Percentiles rank a stretch among this genome's conserved stretches.
Conservation (phyloP, 75 land plant species). For the Larix kaempferi region DNA sequence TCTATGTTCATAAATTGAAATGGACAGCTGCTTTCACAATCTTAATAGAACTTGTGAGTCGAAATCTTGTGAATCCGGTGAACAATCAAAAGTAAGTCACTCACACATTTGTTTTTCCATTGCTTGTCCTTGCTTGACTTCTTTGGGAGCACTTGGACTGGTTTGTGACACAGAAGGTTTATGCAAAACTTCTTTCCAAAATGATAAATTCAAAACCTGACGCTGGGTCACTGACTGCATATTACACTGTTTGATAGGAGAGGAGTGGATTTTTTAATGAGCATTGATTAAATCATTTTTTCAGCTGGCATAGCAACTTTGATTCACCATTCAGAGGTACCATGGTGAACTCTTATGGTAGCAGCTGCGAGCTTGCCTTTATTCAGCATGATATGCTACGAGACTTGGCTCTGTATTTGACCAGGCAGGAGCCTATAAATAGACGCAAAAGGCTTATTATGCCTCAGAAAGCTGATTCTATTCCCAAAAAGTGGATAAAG, state of each 20-base stretch:
- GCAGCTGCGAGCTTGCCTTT: conserved; percentile 36
- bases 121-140: too few species aligned
- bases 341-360: not conserved
- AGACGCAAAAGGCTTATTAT: conserved; percentile 41
- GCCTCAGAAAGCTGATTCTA: conserved; percentile 33
- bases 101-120: too few species aligned
- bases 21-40: conserved; percentile 47
- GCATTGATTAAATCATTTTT: too few species aligned
- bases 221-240: too few species aligned
- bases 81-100: conserved; percentile 23
- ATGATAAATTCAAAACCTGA: too few species aligned
- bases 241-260: too few species aligned
- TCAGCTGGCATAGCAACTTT: not conserved
- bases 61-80: conserved; percentile 46
- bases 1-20: conserved; percentile 43
- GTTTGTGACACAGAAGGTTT: too few species aligned
- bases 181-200: too few species aligned
- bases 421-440: conserved; percentile 11
- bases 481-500: conserved; percentile 50
- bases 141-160: too few species aligned
- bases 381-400: conserved; percentile 60
- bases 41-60: conserved; percentile 47
- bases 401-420: conserved; percentile 53
- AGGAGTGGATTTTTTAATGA: too few species aligned
- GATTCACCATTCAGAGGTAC: not conserved